A percentile compares a stretch with the other conserved stretches of the same genome.
These are phyloP conservation scores for Thalassia testudinum DNA, from an alignment of 116 monocot genomes.

Conservation along the genomic window DNA sequence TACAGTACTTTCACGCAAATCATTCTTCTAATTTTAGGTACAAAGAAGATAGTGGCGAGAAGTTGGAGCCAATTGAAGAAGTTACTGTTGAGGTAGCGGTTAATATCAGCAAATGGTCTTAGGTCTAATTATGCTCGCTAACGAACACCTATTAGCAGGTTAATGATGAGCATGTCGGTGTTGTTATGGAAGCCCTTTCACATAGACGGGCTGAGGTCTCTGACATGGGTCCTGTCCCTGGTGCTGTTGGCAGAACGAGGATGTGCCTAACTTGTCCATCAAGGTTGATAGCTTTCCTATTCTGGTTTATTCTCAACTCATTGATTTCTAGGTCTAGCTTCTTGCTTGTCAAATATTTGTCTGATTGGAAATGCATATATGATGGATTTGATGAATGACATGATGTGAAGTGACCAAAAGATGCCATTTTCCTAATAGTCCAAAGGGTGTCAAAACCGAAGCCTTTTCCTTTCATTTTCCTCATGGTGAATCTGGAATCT, in stretches of 20 bases:
- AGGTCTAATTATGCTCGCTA: not conserved
- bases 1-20: not conserved
- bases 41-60: conserved; percentile 59
- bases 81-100: conserved; percentile 82
- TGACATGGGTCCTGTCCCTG: conserved; percentile 97
- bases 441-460: no score
- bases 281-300: conserved; percentile 40
- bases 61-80: conserved; percentile 95
- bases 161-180: conserved; percentile 97
- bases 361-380: no score
- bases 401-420: no score
- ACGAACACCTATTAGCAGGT: conserved; percentile 24
- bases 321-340: no score
- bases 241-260: conserved; percentile 56
- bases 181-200: conserved; percentile 96
- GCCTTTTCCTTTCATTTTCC: no score
- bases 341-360: no score
- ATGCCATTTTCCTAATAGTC: no score
- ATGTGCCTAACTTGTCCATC: conserved; percentile 85
- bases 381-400: no score
- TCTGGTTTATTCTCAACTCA: no score
- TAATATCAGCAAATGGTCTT: not conserved
- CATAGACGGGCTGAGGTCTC: conserved; percentile 84
- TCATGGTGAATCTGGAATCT: no score
- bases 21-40: no score